phyloP scores from a whole-genome alignment of 306 rosid species.

The Phaseolus lunatus region DNA sequence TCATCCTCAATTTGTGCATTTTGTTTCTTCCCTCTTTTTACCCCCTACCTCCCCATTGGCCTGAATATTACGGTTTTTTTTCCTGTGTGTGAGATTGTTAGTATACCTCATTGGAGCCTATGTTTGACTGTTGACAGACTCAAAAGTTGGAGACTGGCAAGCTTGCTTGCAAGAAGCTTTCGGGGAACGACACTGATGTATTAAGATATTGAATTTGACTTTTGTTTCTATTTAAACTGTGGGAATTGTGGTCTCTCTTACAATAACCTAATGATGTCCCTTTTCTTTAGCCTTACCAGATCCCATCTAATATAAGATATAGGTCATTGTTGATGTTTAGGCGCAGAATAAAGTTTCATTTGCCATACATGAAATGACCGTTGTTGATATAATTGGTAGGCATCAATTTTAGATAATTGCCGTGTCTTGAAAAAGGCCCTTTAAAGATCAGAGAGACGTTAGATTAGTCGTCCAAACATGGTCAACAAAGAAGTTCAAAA shows the following conservation, averaged over 20 bases:
- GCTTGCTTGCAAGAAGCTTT: background rate
- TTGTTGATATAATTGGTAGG: background rate
- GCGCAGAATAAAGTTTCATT: background rate
- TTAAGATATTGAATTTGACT: conserved; percentile 1
- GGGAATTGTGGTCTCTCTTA: background rate
- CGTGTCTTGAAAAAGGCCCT: background rate
- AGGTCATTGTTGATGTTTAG: background rate
- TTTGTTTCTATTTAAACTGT: background rate
- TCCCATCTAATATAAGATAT: background rate
- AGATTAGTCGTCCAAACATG: too few relatives aligned
- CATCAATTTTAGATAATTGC: background rate
- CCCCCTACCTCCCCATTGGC: background rate
- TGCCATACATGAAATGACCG: background rate
- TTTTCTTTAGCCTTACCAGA: background rate
- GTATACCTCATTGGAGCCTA: background rate
- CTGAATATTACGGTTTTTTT: background rate
- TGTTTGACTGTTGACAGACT: background rate
- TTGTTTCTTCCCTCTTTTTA: background rate
- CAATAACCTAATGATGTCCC: background rate
- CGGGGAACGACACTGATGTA: background rate
- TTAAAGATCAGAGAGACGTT: too few relatives aligned
- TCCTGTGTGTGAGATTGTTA: background rate
- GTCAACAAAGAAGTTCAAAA: too few relatives aligned
- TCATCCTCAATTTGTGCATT: background rate
- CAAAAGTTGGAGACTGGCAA: background rate